Percentiles rank a stretch among this genome's conserved stretches.
These are phyloP conservation scores for Conticribra guillardii DNA, from an alignment of 108 stramenopile species.

Conservation along the genomic window DNA sequence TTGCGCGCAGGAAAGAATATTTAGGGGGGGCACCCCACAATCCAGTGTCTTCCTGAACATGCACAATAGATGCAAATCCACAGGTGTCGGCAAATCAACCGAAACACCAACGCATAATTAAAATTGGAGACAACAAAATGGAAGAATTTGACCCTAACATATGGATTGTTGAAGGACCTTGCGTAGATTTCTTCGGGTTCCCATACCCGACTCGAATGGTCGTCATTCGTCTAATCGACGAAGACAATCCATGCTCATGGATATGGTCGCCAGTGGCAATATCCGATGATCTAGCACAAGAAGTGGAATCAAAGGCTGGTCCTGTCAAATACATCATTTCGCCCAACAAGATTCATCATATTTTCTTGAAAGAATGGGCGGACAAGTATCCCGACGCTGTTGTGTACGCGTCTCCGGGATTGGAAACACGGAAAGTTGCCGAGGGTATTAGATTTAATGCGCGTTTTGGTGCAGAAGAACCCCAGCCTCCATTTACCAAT, in stretches of 20 bases:
- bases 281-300: conserved; percentile 26
- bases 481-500: conserved; percentile 13
- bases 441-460: conserved; percentile 17
- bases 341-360: conserved; percentile 45
- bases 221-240: neutral
- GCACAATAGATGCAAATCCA: too few species aligned
- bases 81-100: too few species aligned
- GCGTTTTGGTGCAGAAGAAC: conserved; percentile 5
- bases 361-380: conserved; percentile 22
- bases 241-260: conserved; percentile 22
- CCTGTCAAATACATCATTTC: conserved; percentile 41
- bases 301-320: conserved; percentile 32
- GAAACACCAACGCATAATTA: too few species aligned
- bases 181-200: too few species aligned
- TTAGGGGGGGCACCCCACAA: too few species aligned
- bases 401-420: conserved; percentile 35
- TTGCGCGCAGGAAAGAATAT: too few species aligned
- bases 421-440: conserved; percentile 25
- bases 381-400: conserved; percentile 31
- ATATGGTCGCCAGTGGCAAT: conserved; percentile 42
- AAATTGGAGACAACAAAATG: too few species aligned
- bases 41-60: too few species aligned
- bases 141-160: too few species aligned
- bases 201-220: neutral
- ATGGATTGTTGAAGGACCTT: too few species aligned